Evolutionary conservation across 1,139 yeast species (phyloP), one percentile per base, ranked within the genome.

Genomic region (Hyphopichia wangnamkhiaoensis): DNA sequence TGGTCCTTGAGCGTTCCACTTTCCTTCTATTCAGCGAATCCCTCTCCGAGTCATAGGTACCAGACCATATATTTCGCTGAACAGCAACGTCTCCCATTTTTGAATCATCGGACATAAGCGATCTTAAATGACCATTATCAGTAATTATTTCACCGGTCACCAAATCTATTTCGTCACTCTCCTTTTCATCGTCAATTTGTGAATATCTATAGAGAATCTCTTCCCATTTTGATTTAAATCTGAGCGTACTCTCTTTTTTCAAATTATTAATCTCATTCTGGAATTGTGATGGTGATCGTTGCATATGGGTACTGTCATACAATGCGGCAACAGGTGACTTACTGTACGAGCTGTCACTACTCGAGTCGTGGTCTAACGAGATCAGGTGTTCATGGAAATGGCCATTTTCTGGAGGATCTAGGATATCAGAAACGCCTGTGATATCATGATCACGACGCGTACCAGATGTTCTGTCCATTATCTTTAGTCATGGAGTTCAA

Each of bases 111-210:
- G 42, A 43, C 34, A 47, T 47, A 35, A 77, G 49, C 3, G 79
- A 71, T 38, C 73, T 59, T 19, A 84, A 49, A 56, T 84, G 93
- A 2, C 93, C 93, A 41, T 76, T 74, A 49, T 84, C 87, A 14
- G 65, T 72, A 3, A 79, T 56, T 5, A 84, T 74, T 37, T 71
- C 66, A 2, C 90, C 89, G 0, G 87, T 78, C 4, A 56, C 53
- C 21, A 84, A 53, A 52, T 84, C 87, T n/a, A 84, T 65, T 23
- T 82, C 73, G 54, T 84, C 91, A 37, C 87, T 84, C 44, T 79
- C 82, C 12, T 64, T 59, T 2, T 66, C 66, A 46, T 74, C 79
- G 36, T 71, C 74, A n/a, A 76, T 59, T 2, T 58, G 50, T 21
- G 82, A 74, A 52, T 82, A 82, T 52, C 74, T 77, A 4, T 68